phyloP scores from a whole-genome alignment of 2,329 filamentous ascomycete genomes.

The Gnomoniopsis sp. region DNA sequence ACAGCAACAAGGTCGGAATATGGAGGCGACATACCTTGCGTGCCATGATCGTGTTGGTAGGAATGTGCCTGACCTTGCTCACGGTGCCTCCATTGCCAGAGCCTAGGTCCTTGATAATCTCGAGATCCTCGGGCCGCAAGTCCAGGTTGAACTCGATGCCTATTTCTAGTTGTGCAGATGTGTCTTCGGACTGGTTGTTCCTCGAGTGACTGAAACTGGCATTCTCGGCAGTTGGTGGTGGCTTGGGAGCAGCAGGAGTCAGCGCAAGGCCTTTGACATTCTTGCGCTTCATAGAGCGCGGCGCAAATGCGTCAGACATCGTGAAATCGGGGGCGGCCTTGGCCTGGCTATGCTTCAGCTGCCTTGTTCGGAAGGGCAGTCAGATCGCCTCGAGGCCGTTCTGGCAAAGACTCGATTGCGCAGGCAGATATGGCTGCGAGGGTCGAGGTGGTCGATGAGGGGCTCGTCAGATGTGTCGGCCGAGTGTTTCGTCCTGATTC shows the following conservation, averaged over 20 bases:
- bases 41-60: slow-evolving; percentile 95
- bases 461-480: slow-evolving; percentile 2
- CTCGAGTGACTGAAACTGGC: slow-evolving; percentile 56
- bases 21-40: slow-evolving; percentile 67
- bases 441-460: slow-evolving; percentile 10
- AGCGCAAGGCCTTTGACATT: slow-evolving; percentile 96
- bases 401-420: background rate
- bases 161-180: slow-evolving; percentile 78
- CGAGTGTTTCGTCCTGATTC: background rate
- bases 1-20: background rate
- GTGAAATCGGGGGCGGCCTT: slow-evolving; percentile 22
- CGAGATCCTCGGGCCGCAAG: slow-evolving; percentile 83
- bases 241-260: slow-evolving; percentile 71
- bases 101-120: slow-evolving; percentile 90
- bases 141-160: slow-evolving; percentile 96
- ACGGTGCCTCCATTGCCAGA: slow-evolving; percentile 97
- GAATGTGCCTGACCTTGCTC: slow-evolving; percentile 94
- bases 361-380: background rate
- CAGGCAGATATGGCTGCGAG: slow-evolving; percentile 3
- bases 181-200: slow-evolving; percentile 54
- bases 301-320: slow-evolving; percentile 63
- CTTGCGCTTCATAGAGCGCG: slow-evolving; percentile 94
- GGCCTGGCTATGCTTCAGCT: background rate
- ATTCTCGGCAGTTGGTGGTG: slow-evolving; percentile 68
- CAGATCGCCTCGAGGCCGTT: background rate